These are phyloP conservation scores for Fusarium proliferatum DNA, from an alignment of 2,329 filamentous ascomycete genomes.

Conservation along the genomic window DNA sequence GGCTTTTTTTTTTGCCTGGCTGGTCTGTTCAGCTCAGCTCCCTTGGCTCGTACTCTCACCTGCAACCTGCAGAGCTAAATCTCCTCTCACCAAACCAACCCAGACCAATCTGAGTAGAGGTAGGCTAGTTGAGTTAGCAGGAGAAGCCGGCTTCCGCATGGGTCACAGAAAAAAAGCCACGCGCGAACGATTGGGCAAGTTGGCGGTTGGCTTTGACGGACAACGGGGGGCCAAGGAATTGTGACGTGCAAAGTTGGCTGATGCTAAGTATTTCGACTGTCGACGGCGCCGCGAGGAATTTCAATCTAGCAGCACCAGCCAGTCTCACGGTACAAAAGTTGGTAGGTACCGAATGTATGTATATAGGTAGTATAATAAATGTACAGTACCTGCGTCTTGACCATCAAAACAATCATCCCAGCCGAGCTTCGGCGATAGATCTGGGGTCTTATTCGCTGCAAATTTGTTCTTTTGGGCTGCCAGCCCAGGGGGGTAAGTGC, in stretches of 20 bases:
- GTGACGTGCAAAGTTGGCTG: conserved; percentile 43
- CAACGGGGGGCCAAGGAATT: conserved; percentile 36
- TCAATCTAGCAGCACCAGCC: conserved; percentile 15
- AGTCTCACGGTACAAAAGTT: not conserved
- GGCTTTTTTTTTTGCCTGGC: conserved; percentile 39
- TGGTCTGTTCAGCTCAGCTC: conserved; percentile 11
- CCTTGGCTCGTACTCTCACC: conserved; percentile 8
- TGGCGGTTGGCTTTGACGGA: conserved; percentile 35
- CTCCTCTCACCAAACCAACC: conserved; percentile 26
- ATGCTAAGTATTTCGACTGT: conserved; percentile 31
- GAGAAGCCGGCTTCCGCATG: conserved; percentile 38
- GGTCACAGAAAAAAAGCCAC: conserved; percentile 40
- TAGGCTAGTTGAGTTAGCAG: conserved; percentile 29
- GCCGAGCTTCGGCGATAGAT: conserved; percentile 20
- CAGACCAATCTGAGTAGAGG: conserved; percentile 29
- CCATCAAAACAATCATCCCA: conserved; percentile 23
- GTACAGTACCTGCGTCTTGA: conserved; percentile 17
- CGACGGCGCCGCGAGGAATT: conserved; percentile 38
- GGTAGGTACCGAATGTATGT: not conserved
- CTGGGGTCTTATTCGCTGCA: conserved; percentile 19
- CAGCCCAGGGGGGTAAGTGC: conserved; percentile 17
- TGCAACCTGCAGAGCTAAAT: conserved; percentile 24
- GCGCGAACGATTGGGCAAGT: conserved; percentile 29
- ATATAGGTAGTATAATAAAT: not conserved
- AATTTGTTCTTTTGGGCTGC: not conserved